Base-by-base conservation (phyloP, 2,329 filamentous ascomycete species). In the Didymellaceae sp. region DNA sequence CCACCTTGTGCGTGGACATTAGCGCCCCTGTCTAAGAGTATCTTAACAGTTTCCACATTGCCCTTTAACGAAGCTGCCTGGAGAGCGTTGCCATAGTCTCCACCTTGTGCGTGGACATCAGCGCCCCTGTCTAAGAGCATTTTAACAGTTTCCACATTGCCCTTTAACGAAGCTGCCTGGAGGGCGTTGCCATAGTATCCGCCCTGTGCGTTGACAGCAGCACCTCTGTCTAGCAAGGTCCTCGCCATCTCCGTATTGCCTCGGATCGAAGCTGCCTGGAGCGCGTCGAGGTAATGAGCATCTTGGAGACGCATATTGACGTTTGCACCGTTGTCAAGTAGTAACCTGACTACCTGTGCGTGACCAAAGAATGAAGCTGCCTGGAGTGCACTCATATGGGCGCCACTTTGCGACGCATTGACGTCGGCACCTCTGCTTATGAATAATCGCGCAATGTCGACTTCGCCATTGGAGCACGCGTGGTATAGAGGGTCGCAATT, bases 401-500 rank as follows among this genome's bases (percentile, higher is more conserved):
- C 14, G 5, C 21, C n/a, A 11, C 21, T 5, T 6, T 10, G 14
- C n/a, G n/a, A n/a, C n/a, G 10, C 9, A 4, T 26, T 10, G n/a
- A 21, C 32, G 32, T 34, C 18, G n/a, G 41, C 41, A 6, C 18
- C 10, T 39, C 28, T 40, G 11, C 14, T 7, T 3, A 42, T 16
- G 24, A 48, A 24, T 13, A 26, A 18, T 13, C 14, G 20, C 22
- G 22, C 14, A 17, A 18, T 31, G 18, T 38, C 38, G 9, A 37
- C 7, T 6, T 42, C 3, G 3, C 38, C 45, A 7, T 20, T 20
- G 1, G 35, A 4, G 11, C 45, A 25, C 17, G 45, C 16, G 10
- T 49, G 38, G 18, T 43, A 49, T 10, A 62, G 24, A 5, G 58
- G 37, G 17, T 43, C 52, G 14, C 16, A 28, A 5, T 24, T 37